phyloP scores from a whole-genome alignment of 352 stramenopile species.

The Bremia lactucae region DNA sequence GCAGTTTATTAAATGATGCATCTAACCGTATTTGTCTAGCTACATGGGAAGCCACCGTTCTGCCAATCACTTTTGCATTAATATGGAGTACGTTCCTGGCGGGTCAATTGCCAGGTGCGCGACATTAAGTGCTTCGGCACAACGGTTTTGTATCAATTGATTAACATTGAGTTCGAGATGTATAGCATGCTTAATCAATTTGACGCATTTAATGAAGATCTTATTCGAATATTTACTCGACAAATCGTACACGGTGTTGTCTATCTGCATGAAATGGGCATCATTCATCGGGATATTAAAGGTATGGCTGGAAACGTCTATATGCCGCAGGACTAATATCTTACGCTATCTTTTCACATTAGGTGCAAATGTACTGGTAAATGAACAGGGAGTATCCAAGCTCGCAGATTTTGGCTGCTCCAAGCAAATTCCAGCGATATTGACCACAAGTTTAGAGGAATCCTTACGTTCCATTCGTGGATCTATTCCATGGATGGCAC shows the following conservation, averaged over 20 bases:
- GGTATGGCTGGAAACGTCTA: constrained; percentile 11
- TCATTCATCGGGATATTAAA: constrained; percentile 93
- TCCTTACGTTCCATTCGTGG: constrained; percentile 73
- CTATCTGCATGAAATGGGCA: constrained; percentile 87
- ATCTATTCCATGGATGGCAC: constrained; percentile 81
- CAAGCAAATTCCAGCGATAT: constrained; percentile 74
- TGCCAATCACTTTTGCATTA: constrained; percentile 87
- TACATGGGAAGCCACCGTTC: constrained; percentile 79
- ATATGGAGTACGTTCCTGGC: constrained; percentile 93
- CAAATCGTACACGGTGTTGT: constrained; percentile 88
- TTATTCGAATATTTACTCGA: constrained; percentile 85
- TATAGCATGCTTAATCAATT: constrained; percentile 87
- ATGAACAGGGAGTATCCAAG: constrained; percentile 78
- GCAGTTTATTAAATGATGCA: background rate
- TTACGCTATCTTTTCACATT: background rate
- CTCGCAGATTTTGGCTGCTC: constrained; percentile 87
- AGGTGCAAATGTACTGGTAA: constrained; percentile 85
- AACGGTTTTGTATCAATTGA: background rate
- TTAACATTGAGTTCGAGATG: background rate
- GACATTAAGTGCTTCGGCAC: background rate
- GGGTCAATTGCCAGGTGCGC: constrained; percentile 80
- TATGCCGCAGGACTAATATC: background rate
- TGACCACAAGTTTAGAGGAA: constrained; percentile 74
- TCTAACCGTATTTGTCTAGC: constrained; percentile 20
- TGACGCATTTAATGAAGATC: constrained; percentile 84